These are phyloP conservation scores for Sisymbrium irio DNA, from an alignment of 345 rosid genomes.

Conservation along the genomic window DNA sequence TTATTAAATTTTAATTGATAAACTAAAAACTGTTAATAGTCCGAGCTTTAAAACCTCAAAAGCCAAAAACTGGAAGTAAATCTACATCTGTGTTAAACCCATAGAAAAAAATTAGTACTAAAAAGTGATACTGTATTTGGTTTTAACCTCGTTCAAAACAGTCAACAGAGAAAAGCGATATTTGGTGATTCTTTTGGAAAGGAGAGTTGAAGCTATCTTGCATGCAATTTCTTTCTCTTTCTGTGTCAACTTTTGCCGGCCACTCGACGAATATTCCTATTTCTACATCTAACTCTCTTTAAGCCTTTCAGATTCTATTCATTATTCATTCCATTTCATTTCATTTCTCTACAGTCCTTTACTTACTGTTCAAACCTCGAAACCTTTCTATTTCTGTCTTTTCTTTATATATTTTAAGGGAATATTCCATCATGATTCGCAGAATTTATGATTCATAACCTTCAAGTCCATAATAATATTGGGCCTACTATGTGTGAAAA, in stretches of 20 bases:
- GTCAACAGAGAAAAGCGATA: neutral
- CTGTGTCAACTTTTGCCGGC: slow-evolving; percentile 38
- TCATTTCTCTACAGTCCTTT: slow-evolving; percentile 10
- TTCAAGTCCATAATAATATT: slow-evolving; percentile 1
- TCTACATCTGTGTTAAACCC: neutral
- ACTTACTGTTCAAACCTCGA: slow-evolving; percentile 1
- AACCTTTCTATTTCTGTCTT: slow-evolving; percentile 16
- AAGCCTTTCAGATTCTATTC: slow-evolving; percentile 24
- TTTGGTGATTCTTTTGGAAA: slow-evolving; percentile 16
- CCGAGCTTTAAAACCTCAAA: too few relatives aligned
- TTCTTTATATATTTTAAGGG: neutral
- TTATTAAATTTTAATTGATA: too few relatives aligned
- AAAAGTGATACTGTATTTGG: neutral
- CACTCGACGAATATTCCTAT: slow-evolving; percentile 33
- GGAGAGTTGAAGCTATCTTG: slow-evolving; percentile 30
- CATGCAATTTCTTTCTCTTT: slow-evolving; percentile 34
- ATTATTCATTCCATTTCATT: slow-evolving; percentile 1
- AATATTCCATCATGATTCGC: slow-evolving; percentile 23
- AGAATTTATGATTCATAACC: neutral
- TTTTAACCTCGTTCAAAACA: neutral
- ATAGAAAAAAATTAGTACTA: neutral
- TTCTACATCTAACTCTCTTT: slow-evolving; percentile 10
- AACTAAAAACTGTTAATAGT: too few relatives aligned
- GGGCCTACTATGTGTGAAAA: slow-evolving; percentile 3
- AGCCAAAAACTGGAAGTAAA: neutral